phyloP scores from a whole-genome alignment of 2,329 filamentous ascomycete species.

The Delphinella strobiligena region DNA sequence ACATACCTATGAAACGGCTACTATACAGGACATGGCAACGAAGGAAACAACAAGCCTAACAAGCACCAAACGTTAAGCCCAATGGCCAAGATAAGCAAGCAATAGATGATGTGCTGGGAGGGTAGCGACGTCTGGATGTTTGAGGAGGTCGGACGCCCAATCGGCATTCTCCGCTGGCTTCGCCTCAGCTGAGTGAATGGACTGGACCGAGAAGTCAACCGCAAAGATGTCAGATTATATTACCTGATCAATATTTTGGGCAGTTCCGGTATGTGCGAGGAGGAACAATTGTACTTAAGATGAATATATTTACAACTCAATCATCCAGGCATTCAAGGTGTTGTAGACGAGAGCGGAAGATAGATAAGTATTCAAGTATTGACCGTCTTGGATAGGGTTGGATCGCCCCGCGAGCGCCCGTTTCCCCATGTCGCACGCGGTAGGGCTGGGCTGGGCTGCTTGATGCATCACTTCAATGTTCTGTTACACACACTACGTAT shows the following conservation, averaged over 20 bases:
- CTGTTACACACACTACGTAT: too few relatives aligned
- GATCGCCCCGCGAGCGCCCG: background rate
- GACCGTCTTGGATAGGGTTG: background rate
- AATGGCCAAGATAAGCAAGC: background rate
- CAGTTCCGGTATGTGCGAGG: too few relatives aligned
- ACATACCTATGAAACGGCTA: background rate
- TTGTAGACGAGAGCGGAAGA: too few relatives aligned
- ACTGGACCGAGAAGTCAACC: too few relatives aligned
- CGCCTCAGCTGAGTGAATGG: too few relatives aligned
- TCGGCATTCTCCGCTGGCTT: too few relatives aligned
- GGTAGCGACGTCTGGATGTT: background rate
- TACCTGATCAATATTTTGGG: too few relatives aligned
- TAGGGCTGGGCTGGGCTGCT: background rate
- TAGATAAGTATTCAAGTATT: too few relatives aligned
- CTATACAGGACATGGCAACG: background rate
- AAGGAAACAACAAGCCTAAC: background rate
- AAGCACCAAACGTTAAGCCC: background rate
- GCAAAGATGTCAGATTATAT: too few relatives aligned
- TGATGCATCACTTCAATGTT: too few relatives aligned
- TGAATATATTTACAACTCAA: too few relatives aligned
- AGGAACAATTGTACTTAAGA: too few relatives aligned
- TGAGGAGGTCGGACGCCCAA: background rate
- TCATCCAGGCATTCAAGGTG: background rate
- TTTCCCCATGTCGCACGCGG: background rate
- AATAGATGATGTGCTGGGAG: background rate